Percentiles rank a stretch among this genome's conserved stretches.
Conservation (phyloP, 805 yeast species). For the Lipomyces chichibuensis region DNA sequence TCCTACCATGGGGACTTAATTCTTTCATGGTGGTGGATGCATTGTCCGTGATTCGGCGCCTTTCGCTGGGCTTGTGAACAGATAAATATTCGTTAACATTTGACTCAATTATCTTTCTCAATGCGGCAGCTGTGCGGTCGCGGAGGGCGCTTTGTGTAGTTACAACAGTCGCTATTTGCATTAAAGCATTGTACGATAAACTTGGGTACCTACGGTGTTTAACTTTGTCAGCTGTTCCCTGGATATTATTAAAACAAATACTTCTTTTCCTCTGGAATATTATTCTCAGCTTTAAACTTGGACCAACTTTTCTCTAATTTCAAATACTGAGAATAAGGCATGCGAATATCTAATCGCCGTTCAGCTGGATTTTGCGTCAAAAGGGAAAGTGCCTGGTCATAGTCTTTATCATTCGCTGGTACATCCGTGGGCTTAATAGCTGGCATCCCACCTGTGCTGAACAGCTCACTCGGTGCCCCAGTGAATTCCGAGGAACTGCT, state of each 20-base stretch:
- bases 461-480: background rate
- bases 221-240: background rate
- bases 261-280: background rate
- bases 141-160: too few relatives aligned
- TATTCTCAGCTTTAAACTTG: background rate
- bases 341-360: background rate
- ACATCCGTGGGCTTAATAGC: background rate
- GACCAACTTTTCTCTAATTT: background rate
- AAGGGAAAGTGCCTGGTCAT: background rate
- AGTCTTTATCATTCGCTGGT: background rate
- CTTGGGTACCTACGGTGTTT: background rate
- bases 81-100: too few relatives aligned
- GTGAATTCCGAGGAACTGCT: background rate
- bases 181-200: background rate
- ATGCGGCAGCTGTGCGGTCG: too few relatives aligned
- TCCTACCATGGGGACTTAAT: too few relatives aligned
- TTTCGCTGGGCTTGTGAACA: too few relatives aligned
- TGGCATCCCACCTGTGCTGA: background rate
- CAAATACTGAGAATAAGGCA: background rate
- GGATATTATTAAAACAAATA: background rate
- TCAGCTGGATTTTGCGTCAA: background rate
- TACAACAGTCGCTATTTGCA: background rate
- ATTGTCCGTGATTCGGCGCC: too few relatives aligned
- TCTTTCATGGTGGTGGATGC: too few relatives aligned
- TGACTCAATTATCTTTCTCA: too few relatives aligned